Percentiles rank a stretch among this genome's conserved stretches.
These are phyloP conservation scores for Nitzschia putrida DNA, from an alignment of 108 stramenopile species.

Conservation along the genomic window DNA sequence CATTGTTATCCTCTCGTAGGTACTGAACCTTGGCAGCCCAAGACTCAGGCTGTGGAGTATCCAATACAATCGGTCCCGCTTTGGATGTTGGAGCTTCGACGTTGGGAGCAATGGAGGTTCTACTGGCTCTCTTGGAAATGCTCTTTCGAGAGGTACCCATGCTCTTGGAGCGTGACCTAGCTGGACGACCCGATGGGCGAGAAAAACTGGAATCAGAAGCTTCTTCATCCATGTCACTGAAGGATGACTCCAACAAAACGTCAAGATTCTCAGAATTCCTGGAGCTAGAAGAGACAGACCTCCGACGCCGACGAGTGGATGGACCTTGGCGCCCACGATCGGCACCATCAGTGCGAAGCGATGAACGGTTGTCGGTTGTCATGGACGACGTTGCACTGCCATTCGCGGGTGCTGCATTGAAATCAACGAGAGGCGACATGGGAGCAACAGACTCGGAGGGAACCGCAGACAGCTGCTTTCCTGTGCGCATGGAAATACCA, in stretches of 20 bases:
- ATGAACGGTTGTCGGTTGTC: no score
- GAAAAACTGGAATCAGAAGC: constrained; percentile 5
- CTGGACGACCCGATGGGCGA: not conserved
- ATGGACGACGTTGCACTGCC: no score
- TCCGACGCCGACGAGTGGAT: not conserved
- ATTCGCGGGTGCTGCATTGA: not conserved
- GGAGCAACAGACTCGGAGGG: constrained; percentile 56
- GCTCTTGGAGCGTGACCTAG: constrained; percentile 17
- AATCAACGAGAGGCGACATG: constrained; percentile 46
- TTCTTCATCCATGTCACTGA: constrained; percentile 1
- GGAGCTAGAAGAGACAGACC: not conserved
- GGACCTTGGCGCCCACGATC: no score
- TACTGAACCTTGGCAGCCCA: constrained; percentile 61
- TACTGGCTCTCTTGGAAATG: not conserved
- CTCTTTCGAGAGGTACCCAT: constrained; percentile 16
- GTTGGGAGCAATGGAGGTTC: not conserved
- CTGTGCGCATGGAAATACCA: constrained; percentile 41
- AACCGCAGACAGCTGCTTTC: constrained; percentile 64
- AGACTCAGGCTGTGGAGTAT: constrained; percentile 52
- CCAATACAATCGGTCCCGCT: constrained; percentile 43
- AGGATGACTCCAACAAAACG: constrained; percentile 12
- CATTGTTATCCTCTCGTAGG: constrained; percentile 57
- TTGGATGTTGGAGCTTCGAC: not conserved
- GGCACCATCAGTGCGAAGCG: no score
- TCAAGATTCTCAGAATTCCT: constrained; percentile 4